Evolutionary conservation across 1,139 yeast species (phyloP).

Genomic region (Yueomyces sp.): DNA sequence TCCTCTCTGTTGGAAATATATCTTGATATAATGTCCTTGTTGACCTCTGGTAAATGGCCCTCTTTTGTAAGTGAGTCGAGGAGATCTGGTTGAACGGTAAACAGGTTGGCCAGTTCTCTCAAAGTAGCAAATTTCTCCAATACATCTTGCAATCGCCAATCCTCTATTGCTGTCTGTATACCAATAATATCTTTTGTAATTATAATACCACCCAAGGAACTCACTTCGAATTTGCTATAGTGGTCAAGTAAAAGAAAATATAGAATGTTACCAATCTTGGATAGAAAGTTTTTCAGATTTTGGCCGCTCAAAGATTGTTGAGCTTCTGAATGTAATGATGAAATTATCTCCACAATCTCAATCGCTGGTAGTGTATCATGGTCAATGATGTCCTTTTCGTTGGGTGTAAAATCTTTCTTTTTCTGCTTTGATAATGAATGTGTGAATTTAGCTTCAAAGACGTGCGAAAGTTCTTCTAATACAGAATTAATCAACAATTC

Average conservation of each 20-base stretch:
- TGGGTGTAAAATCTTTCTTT: slow-evolving; percentile 45
- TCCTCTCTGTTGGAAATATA: slow-evolving; percentile 65
- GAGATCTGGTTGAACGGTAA: slow-evolving; percentile 66
- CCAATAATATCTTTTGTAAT: slow-evolving; percentile 78
- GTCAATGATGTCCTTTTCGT: slow-evolving; percentile 36
- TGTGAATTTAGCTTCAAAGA: slow-evolving; percentile 36
- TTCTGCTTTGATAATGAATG: slow-evolving; percentile 47
- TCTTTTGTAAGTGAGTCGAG: slow-evolving; percentile 71
- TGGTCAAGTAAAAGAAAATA: slow-evolving; percentile 56
- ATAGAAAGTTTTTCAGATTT: slow-evolving; percentile 42
- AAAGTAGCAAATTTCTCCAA: slow-evolving; percentile 60
- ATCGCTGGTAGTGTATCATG: slow-evolving; percentile 65
- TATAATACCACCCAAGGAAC: slow-evolving; percentile 71
- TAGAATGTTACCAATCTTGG: slow-evolving; percentile 49
- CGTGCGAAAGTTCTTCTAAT: slow-evolving; percentile 43
- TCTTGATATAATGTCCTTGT: slow-evolving; percentile 52
- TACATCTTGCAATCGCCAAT: slow-evolving; percentile 54
- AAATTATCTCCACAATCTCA: slow-evolving; percentile 43
- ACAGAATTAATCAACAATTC: slow-evolving; percentile 60
- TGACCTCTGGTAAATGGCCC: slow-evolving; percentile 62
- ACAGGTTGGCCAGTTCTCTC: slow-evolving; percentile 75
- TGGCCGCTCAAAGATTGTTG: slow-evolving; percentile 34
- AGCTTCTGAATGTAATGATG: slow-evolving; percentile 29
- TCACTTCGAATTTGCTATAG: slow-evolving; percentile 63
- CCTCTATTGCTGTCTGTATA: slow-evolving; percentile 61